Percentiles rank a stretch among this genome's conserved stretches.
Conservation (phyloP, 192 early-diverging fungal genomes). For the Backusella macrospora region DNA sequence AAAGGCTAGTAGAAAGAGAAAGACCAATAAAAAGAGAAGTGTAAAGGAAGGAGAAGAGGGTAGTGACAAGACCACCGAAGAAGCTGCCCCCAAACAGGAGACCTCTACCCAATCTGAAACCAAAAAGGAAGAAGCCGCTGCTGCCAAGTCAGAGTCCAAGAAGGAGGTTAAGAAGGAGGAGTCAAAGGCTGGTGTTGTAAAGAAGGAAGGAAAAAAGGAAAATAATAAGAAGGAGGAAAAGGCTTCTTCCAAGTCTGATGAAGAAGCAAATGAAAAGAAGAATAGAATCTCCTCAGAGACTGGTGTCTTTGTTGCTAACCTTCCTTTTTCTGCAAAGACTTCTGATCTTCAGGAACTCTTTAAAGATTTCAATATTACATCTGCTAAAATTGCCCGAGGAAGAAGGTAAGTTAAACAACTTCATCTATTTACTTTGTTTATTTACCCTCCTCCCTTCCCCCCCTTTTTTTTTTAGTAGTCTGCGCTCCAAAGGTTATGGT, state of each 20-base stretch:
- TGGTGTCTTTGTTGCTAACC: constrained; percentile 78
- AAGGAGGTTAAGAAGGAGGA: background rate
- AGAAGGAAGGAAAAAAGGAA: background rate
- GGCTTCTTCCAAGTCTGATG: constrained; percentile 27
- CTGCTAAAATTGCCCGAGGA: constrained; percentile 74
- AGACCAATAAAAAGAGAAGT: constrained; percentile 15
- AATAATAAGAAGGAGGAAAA: constrained; percentile 14
- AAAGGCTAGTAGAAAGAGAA: background rate
- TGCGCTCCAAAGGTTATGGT: constrained; percentile 89
- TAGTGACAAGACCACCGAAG: background rate
- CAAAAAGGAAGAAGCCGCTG: background rate
- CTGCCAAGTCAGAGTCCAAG: background rate
- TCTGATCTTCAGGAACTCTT: constrained; percentile 79
- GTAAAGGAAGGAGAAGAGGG: background rate
- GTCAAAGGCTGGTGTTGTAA: background rate
- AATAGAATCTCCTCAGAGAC: constrained; percentile 61
- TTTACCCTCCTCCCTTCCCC: no score
- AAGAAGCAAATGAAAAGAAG: background rate
- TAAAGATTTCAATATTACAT: constrained; percentile 71
- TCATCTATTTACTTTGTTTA: background rate
- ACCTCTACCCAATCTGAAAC: background rate
- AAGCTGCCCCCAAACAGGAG: background rate
- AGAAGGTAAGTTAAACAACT: constrained; percentile 17
- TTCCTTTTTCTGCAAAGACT: constrained; percentile 74
- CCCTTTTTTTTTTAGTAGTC: constrained; percentile 45